A percentile compares a stretch with the other conserved stretches of the same genome.
Evolutionary conservation across 2,329 filamentous ascomycete species (phyloP).

Genomic region (Fusarium sp.): DNA sequence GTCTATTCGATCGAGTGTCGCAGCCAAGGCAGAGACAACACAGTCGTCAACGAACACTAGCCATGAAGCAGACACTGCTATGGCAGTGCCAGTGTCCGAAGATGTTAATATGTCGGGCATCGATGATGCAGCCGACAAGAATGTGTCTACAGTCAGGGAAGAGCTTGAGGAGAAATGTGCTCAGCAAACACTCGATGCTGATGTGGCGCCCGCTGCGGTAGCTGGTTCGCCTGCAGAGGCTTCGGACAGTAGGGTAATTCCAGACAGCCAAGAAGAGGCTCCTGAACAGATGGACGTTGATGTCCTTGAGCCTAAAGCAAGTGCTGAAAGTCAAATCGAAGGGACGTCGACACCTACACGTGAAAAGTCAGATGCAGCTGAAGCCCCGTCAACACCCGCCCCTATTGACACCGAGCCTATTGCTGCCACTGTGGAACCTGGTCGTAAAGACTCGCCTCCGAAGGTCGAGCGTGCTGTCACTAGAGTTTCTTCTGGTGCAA

Average conservation of each 20-base stretch:
- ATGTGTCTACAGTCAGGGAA: not conserved
- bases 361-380: slow-evolving; percentile 18
- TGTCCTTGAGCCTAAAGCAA: slow-evolving; percentile 39
- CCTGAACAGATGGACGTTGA: slow-evolving; percentile 53
- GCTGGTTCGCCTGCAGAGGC: slow-evolving; percentile 3
- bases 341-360: not conserved
- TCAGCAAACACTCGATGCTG: not conserved
- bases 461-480: slow-evolving; percentile 69
- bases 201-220: not conserved
- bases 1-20: slow-evolving; percentile 50
- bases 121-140: not conserved
- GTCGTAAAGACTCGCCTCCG: slow-evolving; percentile 37
- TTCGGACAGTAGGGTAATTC: slow-evolving; percentile 44
- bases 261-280: slow-evolving; percentile 51
- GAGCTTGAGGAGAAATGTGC: not conserved
- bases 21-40: slow-evolving; percentile 21
- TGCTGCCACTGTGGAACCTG: slow-evolving; percentile 7
- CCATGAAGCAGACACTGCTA: slow-evolving; percentile 4
- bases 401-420: not conserved
- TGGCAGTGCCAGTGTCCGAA: slow-evolving; percentile 1
- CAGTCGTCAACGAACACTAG: slow-evolving; percentile 2
- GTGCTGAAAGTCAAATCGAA: slow-evolving; percentile 23
- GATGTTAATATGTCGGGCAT: slow-evolving; percentile 16
- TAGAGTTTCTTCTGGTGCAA: slow-evolving; percentile 74
- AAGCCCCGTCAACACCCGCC: slow-evolving; percentile 20